Percentiles rank a stretch among this genome's conserved stretches.
phyloP scores from a whole-genome alignment of 257 asterid genomes.

The Plantago elongata region DNA sequence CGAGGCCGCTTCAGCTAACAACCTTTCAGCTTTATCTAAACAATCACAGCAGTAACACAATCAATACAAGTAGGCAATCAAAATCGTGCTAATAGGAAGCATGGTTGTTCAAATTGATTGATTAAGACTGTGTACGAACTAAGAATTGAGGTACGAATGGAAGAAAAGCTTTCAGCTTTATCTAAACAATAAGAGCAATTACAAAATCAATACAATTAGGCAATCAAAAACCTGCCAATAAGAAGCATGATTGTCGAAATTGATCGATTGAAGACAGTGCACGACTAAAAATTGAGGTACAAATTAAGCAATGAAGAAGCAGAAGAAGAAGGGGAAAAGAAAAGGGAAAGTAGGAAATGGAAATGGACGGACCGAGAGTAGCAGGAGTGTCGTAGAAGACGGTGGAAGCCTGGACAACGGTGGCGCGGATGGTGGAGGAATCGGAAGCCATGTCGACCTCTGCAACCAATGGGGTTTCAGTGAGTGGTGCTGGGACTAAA shows the following conservation, averaged over 20 bases:
- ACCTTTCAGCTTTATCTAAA: conserved; percentile 91
- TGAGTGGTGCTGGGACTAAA: conserved; percentile 13
- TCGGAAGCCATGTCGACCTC: conserved; percentile 44
- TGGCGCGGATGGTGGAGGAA: conserved; percentile 69
- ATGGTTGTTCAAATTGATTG: neutral
- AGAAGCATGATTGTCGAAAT: neutral
- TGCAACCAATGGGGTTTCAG: conserved; percentile 3
- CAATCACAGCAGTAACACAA: neutral
- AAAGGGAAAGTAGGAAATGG: neutral
- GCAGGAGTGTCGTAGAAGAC: conserved; percentile 91
- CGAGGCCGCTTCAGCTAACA: conserved; percentile 90
- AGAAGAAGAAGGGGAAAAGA: neutral
- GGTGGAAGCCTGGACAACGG: conserved; percentile 95
- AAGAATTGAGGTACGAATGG: too few relatives aligned
- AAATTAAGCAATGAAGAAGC: neutral
- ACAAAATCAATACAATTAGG: neutral
- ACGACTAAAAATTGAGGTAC: neutral
- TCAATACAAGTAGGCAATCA: neutral
- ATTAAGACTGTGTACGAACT: too few relatives aligned
- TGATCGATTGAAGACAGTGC: neutral
- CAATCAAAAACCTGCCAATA: neutral
- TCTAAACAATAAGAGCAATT: conserved; percentile 32
- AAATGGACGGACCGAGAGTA: conserved; percentile 57
- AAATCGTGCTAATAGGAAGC: neutral
- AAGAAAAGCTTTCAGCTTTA: conserved; percentile 76